Conservation (phyloP, 306 rosid genomes). For the Vicia faba region DNA sequence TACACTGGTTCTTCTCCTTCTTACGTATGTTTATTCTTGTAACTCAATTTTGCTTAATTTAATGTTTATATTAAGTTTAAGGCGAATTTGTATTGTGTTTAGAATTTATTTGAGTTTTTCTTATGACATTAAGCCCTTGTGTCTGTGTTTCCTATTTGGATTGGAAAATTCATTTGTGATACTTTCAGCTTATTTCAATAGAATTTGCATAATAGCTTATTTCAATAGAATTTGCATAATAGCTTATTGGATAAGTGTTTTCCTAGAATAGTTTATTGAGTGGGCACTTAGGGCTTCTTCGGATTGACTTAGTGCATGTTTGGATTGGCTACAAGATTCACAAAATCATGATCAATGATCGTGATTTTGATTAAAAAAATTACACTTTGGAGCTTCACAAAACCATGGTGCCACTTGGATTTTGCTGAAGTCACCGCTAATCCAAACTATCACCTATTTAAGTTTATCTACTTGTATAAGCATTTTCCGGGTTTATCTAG, state of each 20-base stretch:
- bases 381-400: too few species aligned
- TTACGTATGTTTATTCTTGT: conserved; percentile 49
- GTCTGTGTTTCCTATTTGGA: not conserved
- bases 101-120: not conserved
- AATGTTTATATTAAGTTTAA: too few species aligned
- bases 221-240: not conserved
- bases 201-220: not conserved
- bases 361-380: too few species aligned
- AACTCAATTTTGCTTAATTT: not conserved
- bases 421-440: too few species aligned
- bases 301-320: not conserved
- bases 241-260: not conserved
- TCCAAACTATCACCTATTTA: not conserved
- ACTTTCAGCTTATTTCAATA: not conserved
- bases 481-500: not conserved
- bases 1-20: conserved; percentile 68
- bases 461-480: not conserved
- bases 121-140: not conserved
- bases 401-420: too few species aligned
- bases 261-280: not conserved
- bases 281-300: not conserved
- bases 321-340: too few species aligned
- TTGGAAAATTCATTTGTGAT: not conserved
- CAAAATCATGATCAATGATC: too few species aligned
- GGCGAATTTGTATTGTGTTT: conserved; percentile 7